Conservation (phyloP, 148 eudicot species). For the Vaccinium corymbosum region DNA sequence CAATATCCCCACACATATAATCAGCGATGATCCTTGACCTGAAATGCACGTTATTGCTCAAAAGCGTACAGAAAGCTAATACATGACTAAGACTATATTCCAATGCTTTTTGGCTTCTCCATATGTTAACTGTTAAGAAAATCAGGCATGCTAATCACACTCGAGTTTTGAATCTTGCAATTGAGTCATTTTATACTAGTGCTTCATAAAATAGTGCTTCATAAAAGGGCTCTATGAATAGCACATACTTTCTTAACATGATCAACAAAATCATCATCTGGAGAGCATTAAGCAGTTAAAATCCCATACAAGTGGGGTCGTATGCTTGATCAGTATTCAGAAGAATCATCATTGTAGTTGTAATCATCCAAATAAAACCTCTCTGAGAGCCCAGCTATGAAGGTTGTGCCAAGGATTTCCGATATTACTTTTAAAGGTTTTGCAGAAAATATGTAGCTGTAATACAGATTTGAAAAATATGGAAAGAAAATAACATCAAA, state of each 20-base stretch:
- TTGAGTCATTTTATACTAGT: neutral
- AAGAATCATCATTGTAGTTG: neutral
- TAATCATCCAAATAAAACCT: neutral
- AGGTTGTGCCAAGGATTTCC: neutral
- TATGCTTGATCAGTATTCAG: neutral
- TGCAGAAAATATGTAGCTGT: neutral
- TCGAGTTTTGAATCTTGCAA: neutral
- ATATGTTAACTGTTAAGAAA: neutral
- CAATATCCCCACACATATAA: slow-evolving; percentile 90
- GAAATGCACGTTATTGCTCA: slow-evolving; percentile 31
- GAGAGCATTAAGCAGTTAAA: slow-evolving; percentile 9
- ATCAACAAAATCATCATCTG: neutral
- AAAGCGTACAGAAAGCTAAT: slow-evolving; percentile 5
- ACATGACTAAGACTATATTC: neutral
- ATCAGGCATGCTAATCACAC: neutral
- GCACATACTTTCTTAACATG: neutral
- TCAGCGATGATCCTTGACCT: slow-evolving; percentile 94
- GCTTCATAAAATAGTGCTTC: neutral
- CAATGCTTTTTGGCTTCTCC: neutral
- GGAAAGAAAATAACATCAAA: neutral
- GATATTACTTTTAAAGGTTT: neutral
- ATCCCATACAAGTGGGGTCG: neutral
- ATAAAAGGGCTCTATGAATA: neutral
- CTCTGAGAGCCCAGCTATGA: neutral
- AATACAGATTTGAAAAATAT: neutral